Evolutionary conservation across 2,329 filamentous ascomycete species (phyloP), one percentile per base, ranked within the genome.

Genomic region (Alternaria gansuensis): DNA sequence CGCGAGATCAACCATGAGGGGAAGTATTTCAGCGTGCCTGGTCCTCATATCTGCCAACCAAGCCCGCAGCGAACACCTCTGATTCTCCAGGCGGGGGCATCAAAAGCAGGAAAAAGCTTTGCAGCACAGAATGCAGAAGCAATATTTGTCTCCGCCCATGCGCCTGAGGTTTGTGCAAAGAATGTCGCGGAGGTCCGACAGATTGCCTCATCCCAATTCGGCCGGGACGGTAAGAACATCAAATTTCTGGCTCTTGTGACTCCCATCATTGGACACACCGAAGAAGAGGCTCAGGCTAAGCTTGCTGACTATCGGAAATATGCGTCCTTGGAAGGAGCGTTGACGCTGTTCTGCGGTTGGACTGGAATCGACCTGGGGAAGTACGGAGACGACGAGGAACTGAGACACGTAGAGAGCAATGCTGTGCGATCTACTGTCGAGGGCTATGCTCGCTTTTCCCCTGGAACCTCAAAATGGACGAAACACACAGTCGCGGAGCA

Each of bases 291-390:
- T 0, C 77, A 82, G 57, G 84, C 82, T 6, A 91, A 91, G 75
- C 85, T 88, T 51, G 77, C 81, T 0, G 86, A 90, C 5, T 87
- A 86, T 59, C 80, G 83, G 9, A 82, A 83, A 54, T 86, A 90
- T 68, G 89, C 87, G 0, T 84, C 84, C 2, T 80, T 84, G 40
- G 89, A 89, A 64, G 90, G 90, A 2, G 89, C 88, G 0, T 71
- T 91, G 56, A 87, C 89, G 1, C 75, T 92, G 17, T 92, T 92
- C 66, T 88, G 88, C 21, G 90, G 90, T 1, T 92, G 89, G 89
- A 91, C 89, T 0, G 90, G 87, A 0, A 87, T 89, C 45, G 85
- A 90, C 69, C 76, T 90, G 24, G 79, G 82, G 6, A 77, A 82
- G 41, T 89, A 88, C 63, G 83, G 78, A 0, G 87, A 89, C 26